Conservation (phyloP, 1,139 yeast species). For the Kodamaea plutei region DNA sequence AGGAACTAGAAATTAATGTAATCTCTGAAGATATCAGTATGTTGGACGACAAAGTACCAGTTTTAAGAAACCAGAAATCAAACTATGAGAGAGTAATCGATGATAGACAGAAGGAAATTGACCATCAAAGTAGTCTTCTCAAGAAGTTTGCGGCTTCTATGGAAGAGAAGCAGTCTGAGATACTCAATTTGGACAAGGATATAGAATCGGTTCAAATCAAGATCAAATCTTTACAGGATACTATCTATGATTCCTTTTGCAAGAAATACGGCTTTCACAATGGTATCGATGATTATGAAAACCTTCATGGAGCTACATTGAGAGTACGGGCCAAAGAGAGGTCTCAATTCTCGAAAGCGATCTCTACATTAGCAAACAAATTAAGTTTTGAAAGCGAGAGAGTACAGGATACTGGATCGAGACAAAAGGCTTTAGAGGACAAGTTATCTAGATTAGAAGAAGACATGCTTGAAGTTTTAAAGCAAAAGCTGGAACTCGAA, state of each 20-base stretch:
- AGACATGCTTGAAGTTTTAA: conserved; percentile 25
- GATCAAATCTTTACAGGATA: conserved; percentile 37
- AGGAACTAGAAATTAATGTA: conserved; percentile 55
- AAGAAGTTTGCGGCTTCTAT: conserved; percentile 16
- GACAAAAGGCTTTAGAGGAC: conserved; percentile 36
- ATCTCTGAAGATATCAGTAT: conserved; percentile 50
- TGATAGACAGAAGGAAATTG: conserved; percentile 55
- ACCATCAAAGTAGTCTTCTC: conserved; percentile 37
- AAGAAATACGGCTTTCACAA: conserved; percentile 45
- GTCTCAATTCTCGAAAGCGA: conserved; percentile 55
- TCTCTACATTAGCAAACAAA: conserved; percentile 59
- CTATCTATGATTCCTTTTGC: conserved; percentile 55
- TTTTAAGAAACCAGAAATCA: conserved; percentile 46
- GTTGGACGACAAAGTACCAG: conserved; percentile 53
- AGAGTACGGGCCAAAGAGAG: conserved; percentile 63
- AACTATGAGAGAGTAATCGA: conserved; percentile 49
- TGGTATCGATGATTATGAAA: conserved; percentile 64
- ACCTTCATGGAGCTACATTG: conserved; percentile 56
- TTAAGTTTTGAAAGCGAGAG: conserved; percentile 62
- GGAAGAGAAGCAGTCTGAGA: conserved; percentile 17
- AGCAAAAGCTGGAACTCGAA: conserved; percentile 30
- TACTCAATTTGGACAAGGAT: conserved; percentile 28
- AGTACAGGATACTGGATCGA: conserved; percentile 42
- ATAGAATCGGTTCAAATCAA: conserved; percentile 20
- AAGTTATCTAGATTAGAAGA: conserved; percentile 32